Evolutionary conservation across 2,329 filamentous ascomycete genomes (phyloP).

Genomic region (Calycina herbarum): DNA sequence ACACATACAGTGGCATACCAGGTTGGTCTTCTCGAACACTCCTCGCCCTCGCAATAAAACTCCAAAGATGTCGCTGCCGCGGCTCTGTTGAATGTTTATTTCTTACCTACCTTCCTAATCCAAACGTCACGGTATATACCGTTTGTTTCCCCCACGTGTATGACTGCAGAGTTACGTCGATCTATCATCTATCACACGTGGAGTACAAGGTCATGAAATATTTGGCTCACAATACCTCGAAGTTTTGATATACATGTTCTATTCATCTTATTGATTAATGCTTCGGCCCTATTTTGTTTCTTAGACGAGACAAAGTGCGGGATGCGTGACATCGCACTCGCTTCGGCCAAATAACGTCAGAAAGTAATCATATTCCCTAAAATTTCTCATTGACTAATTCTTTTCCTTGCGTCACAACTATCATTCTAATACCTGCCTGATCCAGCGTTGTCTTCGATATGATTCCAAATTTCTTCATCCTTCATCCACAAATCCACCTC

Average conservation of each 20-base stretch:
- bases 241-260: too few relatives aligned
- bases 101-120: not conserved
- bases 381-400: too few relatives aligned
- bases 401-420: too few relatives aligned
- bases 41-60: not conserved
- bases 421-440: too few relatives aligned
- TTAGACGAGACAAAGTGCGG: too few relatives aligned
- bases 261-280: too few relatives aligned
- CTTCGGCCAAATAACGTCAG: too few relatives aligned
- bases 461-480: not conserved
- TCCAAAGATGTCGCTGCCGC: not conserved
- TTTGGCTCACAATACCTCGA: too few relatives aligned
- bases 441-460: not conserved
- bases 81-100: not conserved
- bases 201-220: not conserved
- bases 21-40: not conserved
- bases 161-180: conserved; percentile 5
- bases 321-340: too few relatives aligned
- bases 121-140: not conserved
- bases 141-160: not conserved
- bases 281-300: too few relatives aligned
- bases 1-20: not conserved
- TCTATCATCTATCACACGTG: conserved; percentile 8
- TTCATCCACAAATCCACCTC: not conserved
- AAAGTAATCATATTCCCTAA: too few relatives aligned